phyloP scores from a whole-genome alignment of 2,329 filamentous ascomycete species.

The Colletotrichum eleusines region DNA sequence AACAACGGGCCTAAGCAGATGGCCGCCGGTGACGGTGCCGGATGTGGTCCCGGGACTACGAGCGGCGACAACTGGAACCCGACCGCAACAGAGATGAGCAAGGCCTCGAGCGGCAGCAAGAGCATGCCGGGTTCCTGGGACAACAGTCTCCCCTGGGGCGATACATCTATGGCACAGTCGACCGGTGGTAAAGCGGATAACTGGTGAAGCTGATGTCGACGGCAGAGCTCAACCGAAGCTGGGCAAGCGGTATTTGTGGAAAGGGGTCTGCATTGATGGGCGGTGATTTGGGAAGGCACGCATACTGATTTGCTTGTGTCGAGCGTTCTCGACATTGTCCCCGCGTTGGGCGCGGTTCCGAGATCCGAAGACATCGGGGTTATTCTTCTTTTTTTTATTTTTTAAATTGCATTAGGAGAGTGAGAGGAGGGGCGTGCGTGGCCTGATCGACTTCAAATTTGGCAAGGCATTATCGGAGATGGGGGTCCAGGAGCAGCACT shows the following conservation, averaged over 20 bases:
- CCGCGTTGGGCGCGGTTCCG: neutral
- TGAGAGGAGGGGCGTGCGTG: neutral
- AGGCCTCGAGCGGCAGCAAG: constrained; percentile 36
- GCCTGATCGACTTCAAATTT: neutral
- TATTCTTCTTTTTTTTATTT: too few relatives aligned
- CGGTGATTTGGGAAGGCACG: neutral
- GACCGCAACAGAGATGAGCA: constrained; percentile 30
- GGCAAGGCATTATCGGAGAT: neutral
- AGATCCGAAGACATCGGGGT: neutral
- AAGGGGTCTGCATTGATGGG: neutral
- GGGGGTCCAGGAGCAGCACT: neutral
- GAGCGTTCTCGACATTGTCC: neutral
- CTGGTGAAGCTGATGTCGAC: constrained; percentile 14
- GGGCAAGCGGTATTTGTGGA: neutral
- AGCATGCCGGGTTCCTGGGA: constrained; percentile 43
- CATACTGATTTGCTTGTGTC: neutral
- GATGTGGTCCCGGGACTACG: constrained; percentile 30
- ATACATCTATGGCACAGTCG: constrained; percentile 35
- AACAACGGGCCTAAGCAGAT: constrained; percentile 25
- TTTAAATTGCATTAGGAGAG: neutral
- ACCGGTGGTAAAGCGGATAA: constrained; percentile 25
- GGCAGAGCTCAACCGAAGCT: neutral
- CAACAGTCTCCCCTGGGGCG: constrained; percentile 23
- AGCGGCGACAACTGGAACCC: constrained; percentile 27
- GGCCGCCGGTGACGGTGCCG: constrained; percentile 23